These are phyloP conservation scores for Pseudocercospora musae DNA, from an alignment of 2,329 filamentous ascomycete species.

Conservation along the genomic window DNA sequence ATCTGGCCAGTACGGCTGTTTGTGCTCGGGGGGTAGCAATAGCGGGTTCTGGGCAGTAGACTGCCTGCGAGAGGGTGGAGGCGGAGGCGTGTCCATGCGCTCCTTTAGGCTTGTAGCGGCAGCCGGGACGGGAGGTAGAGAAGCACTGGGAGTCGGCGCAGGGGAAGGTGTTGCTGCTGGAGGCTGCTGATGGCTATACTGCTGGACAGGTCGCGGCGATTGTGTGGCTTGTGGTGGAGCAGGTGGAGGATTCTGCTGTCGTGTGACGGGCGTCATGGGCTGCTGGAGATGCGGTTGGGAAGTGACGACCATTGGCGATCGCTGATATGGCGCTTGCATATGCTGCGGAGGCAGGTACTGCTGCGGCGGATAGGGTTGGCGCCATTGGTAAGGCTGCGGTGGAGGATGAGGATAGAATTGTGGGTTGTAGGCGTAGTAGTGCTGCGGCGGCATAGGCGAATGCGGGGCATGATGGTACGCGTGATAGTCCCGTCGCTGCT, in stretches of 20 bases:
- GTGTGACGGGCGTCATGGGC: conserved; percentile 49
- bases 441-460: conserved; percentile 31
- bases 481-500: conserved; percentile 33
- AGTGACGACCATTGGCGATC: conserved; percentile 46
- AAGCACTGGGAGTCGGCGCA: conserved; percentile 8
- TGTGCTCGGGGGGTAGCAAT: conserved; percentile 17
- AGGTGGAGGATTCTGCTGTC: conserved; percentile 37
- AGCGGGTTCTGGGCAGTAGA: conserved; percentile 20
- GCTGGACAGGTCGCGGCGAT: conserved; percentile 20
- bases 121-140: not conserved
- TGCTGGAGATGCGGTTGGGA: conserved; percentile 42
- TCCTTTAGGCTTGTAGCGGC: conserved; percentile 7
- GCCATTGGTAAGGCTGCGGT: conserved; percentile 31
- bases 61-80: conserved; percentile 16
- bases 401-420: conserved; percentile 42
- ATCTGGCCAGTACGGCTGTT: conserved; percentile 20
- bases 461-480: conserved; percentile 39
- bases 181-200: conserved; percentile 21
- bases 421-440: conserved; percentile 35
- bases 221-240: conserved; percentile 32
- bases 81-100: conserved; percentile 19
- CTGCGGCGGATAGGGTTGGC: conserved; percentile 39
- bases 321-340: conserved; percentile 37
- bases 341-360: conserved; percentile 36
- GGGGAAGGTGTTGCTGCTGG: conserved; percentile 14